Conservation (phyloP, 2,329 filamentous ascomycete genomes). For the Penicillium capsulatum region DNA sequence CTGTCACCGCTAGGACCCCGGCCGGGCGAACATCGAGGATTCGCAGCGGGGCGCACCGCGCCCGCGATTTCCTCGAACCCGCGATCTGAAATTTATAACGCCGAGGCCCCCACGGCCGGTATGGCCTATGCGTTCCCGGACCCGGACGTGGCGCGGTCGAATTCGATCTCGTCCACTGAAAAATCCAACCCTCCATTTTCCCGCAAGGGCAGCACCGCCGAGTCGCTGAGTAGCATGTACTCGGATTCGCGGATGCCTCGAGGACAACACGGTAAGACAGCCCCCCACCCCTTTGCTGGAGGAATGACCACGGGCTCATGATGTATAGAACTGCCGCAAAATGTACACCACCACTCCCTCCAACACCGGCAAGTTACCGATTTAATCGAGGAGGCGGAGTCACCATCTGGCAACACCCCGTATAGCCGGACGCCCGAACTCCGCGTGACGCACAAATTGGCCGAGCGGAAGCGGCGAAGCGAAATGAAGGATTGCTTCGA, state of each 20-base stretch:
- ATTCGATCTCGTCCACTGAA: constrained; percentile 35
- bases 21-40: constrained; percentile 38
- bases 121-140: constrained; percentile 51
- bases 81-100: constrained; percentile 48
- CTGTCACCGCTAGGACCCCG: constrained; percentile 42
- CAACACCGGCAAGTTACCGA: constrained; percentile 48
- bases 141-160: constrained; percentile 42
- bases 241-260: constrained; percentile 45
- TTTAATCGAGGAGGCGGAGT: constrained; percentile 46
- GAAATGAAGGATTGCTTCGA: constrained; percentile 53
- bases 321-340: constrained; percentile 43
- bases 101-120: constrained; percentile 48
- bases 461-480: constrained; percentile 49
- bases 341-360: constrained; percentile 46
- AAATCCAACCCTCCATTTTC: constrained; percentile 37
- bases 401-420: constrained; percentile 40
- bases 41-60: constrained; percentile 45
- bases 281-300: not conserved
- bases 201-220: constrained; percentile 45
- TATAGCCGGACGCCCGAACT: constrained; percentile 50
- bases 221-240: constrained; percentile 47
- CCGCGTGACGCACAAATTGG: constrained; percentile 48
- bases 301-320: constrained; percentile 6
- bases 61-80: constrained; percentile 49
- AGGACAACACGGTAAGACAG: constrained; percentile 45